A percentile compares a stretch with the other conserved stretches of the same genome.
Conservation (phyloP, 305 asterid species). For the Striga hermonthica region DNA sequence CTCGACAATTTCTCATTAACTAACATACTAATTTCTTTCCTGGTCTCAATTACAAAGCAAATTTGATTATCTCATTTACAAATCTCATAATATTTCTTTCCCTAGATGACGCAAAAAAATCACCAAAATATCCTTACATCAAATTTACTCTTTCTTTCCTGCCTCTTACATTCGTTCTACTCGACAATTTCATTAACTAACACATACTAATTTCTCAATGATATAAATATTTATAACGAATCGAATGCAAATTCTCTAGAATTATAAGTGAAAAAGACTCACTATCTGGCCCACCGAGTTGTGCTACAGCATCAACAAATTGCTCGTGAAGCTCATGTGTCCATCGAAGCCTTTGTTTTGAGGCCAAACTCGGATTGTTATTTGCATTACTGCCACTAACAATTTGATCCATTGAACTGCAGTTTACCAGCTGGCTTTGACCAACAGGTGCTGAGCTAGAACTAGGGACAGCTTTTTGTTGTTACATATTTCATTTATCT, state of each 20-base stretch:
- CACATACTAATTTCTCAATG: not conserved
- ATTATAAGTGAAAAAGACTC: conserved; percentile 37
- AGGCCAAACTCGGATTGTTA: conserved; percentile 52
- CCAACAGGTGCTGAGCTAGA: conserved; percentile 40
- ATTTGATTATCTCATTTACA: not conserved
- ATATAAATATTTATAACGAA: not conserved
- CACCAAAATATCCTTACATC: not conserved
- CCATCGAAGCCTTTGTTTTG: conserved; percentile 81
- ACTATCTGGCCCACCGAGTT: conserved; percentile 81
- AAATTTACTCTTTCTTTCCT: not conserved
- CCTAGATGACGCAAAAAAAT: not conserved
- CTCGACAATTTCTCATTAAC: not conserved
- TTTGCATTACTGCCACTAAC: conserved; percentile 41
- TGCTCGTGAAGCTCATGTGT: conserved; percentile 80
- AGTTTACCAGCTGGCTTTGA: conserved; percentile 39
- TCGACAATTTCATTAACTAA: not conserved
- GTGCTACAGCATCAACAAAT: conserved; percentile 76
- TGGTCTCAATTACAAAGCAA: not conserved
- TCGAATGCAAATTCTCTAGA: conserved; percentile 4
- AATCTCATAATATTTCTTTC: not conserved
- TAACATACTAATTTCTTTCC: not conserved
- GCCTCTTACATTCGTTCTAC: not conserved
- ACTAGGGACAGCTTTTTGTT: conserved; percentile 34
- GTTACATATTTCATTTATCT: conserved; percentile 38
- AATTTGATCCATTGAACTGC: conserved; percentile 46